phyloP scores from a whole-genome alignment of 139 green algal genomes.

The Haematococcus lacustris region DNA sequence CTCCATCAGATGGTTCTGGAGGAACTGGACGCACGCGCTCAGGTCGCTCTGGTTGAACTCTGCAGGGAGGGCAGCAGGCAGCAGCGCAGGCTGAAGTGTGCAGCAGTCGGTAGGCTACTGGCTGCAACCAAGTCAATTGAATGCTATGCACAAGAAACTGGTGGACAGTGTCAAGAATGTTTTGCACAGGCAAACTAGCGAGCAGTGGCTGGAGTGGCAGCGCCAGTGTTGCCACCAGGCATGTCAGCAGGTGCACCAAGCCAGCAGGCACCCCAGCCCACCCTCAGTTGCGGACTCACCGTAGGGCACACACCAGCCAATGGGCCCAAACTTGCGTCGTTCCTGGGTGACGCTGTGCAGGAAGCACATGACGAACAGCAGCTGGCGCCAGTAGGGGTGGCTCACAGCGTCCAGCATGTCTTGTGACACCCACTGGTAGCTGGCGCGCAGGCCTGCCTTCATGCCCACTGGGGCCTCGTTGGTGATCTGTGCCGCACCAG shows the following conservation, averaged over 20 bases:
- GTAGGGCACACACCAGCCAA: constrained; percentile 95
- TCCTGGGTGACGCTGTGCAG: constrained; percentile 78
- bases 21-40: constrained; percentile 77
- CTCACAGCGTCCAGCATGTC: constrained; percentile 81
- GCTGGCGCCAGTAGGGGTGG: constrained; percentile 79
- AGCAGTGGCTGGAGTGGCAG: too few species aligned
- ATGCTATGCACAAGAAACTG: too few species aligned
- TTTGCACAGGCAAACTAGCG: too few species aligned
- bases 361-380: constrained; percentile 91
- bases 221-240: too few species aligned
- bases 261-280: too few species aligned
- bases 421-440: constrained; percentile 83
- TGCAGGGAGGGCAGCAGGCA: too few species aligned
- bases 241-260: too few species aligned
- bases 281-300: too few species aligned
- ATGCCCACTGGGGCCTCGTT: constrained; percentile 92
- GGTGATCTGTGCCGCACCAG: constrained; percentile 60
- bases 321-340: constrained; percentile 88
- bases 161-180: too few species aligned
- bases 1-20: constrained; percentile 90
- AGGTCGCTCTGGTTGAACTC: constrained; percentile 93
- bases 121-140: too few species aligned
- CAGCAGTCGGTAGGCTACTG: too few species aligned
- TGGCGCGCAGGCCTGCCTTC: constrained; percentile 76
- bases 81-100: too few species aligned